Evolutionary conservation across 495 filamentous ascomycete genomes (phyloP), one percentile per base, ranked within the genome.

Genomic region (Apodospora peruviana): DNA sequence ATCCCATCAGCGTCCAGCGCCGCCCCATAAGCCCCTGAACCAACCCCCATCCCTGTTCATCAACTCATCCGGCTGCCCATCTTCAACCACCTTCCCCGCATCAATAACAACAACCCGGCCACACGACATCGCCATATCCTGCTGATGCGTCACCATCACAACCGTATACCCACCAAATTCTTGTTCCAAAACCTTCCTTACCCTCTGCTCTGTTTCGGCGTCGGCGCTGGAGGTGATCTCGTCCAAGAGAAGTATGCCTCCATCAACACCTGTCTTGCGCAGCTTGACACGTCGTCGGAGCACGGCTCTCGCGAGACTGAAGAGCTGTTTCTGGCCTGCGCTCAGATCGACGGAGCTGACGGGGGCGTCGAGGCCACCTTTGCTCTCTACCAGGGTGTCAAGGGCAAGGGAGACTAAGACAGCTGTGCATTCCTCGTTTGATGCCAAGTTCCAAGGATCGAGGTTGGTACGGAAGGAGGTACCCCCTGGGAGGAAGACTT

Each of bases 311-410:
- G 76, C 81, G n/a, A 87, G 69, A 51, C 75, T 77, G 54, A 86
- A 75, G 3, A 87, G 73, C 64, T 86, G 84, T 27, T 69, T 69
- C 53, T 87, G 82, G 1, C 84, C 84, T 37, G 78, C 74, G 0
- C 76, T 81, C 3, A 85, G 70, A 49, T 68, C 66, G 36, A 73
- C 65, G 11, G 66, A 69, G 7, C 71, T 70, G 39, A 84, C 70
- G 11, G 73, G 65, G 2, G 69, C 71, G 41, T 73, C 70, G 0
- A 85, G 65, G 0, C 72, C 76, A 0, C 76, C 80, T 19, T 73
- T 70, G 29, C 71, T 67, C n/a, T 65, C 29, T 38, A 84, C 59
- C 21, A 75, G 66, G 1, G 64, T 43, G 59, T 71, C 74, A 17
- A 82, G 64, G 2, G 63, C 61, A 20, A 84, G 76, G 12, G 65